Base-by-base conservation (phyloP, 176 grass and related monocot genomes). In the Chrysopogon serrulatus region DNA sequence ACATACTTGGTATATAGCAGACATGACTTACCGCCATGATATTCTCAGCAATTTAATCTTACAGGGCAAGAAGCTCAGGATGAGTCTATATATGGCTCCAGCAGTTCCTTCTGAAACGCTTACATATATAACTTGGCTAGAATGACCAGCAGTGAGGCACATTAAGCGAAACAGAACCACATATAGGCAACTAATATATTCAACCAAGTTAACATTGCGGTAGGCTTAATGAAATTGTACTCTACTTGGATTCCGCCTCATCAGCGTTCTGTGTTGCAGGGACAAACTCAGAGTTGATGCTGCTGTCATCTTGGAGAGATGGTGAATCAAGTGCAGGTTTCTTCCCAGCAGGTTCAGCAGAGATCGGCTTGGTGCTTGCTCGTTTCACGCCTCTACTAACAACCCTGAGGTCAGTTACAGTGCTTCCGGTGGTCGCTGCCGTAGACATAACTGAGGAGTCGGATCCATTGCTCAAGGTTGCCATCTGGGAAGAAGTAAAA, bases 301-400 rank as follows among this genome's bases (percentile, higher is more conserved):
- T 77, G 79, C 64, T 63, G 65, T 84, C 90, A 63, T 27, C 85
- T 77, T 92, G 74, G 37, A 64, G 40, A 14, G 88, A 79, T 13
- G 34, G 19, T n/a, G 86, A 88, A 78, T 86, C 85, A 68, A 70
- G 23, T 43, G 27, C 62, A 43, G 44, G 63, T 42, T 81, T 96
- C 83, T 96, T 96, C 0, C 63, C 21, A 17, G 63, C 35, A 27
- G 80, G 80, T 68, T 93, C 91, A 11, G 71, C 83, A 47, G 60
- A 18, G 45, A 90, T 84, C 6, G 91, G 89, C 69, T 87, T 91
- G 37, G 90, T 81, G 40, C 64, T 88, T 78, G 93, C 93, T 68
- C 96, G 87, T 49, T 99, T 99, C 32, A 99, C 65, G 2, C 96
- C 96, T 92, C 96, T 94, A 18, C 96, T 93, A 28, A 99, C 93